Percentiles rank a stretch among this genome's conserved stretches.
These are phyloP conservation scores for Moesziomyces parantarcticus DNA, from an alignment of 1,284 basidiomycete species.

Conservation along the genomic window DNA sequence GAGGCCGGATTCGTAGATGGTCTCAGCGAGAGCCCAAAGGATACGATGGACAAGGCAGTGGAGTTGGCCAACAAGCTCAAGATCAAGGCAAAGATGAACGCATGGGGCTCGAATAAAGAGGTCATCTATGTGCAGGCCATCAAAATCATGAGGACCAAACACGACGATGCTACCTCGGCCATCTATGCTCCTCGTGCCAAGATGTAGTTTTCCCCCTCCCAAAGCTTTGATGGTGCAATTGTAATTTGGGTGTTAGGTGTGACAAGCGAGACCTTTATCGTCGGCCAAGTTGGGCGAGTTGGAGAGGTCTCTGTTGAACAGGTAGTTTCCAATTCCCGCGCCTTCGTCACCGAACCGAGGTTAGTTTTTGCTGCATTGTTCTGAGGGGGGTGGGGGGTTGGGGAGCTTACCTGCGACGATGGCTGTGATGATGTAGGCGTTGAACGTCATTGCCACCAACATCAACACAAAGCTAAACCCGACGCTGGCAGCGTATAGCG, in stretches of 20 bases:
- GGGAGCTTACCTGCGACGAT: constrained; percentile 48
- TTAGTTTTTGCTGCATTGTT: neutral
- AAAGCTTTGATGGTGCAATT: no score
- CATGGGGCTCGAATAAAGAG: constrained; percentile 72
- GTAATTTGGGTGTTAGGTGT: constrained; percentile 2
- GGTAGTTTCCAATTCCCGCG: constrained; percentile 40
- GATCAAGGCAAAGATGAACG: constrained; percentile 69
- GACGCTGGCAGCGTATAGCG: constrained; percentile 42
- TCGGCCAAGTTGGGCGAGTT: constrained; percentile 1
- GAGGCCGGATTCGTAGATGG: constrained; percentile 77
- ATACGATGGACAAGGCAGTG: constrained; percentile 72
- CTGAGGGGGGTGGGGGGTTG: neutral
- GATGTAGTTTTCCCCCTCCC: constrained; percentile 7
- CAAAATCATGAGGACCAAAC: constrained; percentile 29
- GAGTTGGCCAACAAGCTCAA: constrained; percentile 69
- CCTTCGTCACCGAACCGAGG: constrained; percentile 7
- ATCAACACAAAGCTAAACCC: constrained; percentile 51
- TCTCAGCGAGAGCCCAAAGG: constrained; percentile 73
- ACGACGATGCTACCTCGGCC: constrained; percentile 21
- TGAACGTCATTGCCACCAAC: constrained; percentile 62
- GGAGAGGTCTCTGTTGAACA: constrained; percentile 23
- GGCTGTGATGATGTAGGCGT: constrained; percentile 47
- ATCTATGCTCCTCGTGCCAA: constrained; percentile 33
- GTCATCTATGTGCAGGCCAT: constrained; percentile 52
- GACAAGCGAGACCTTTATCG: constrained; percentile 29